Conservation (phyloP, 1,284 basidiomycete genomes). For the Pisolithus thermaeus region DNA sequence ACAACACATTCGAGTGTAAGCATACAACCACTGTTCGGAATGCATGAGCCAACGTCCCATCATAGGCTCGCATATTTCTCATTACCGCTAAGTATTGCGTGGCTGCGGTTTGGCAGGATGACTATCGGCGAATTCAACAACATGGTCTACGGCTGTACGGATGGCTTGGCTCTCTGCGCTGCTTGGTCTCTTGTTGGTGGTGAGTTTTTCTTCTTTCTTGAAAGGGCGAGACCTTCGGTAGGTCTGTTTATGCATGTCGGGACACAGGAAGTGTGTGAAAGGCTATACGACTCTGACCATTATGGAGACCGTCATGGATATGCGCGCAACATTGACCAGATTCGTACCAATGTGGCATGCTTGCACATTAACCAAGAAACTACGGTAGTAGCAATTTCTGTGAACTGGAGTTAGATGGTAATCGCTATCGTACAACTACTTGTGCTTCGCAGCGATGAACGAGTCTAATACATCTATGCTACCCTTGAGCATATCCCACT, state of each 20-base stretch:
- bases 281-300: conserved; percentile 46
- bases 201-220: conserved; percentile 26
- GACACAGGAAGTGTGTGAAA: conserved; percentile 52
- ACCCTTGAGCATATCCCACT: conserved; percentile 60
- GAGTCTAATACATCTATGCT: conserved; percentile 43
- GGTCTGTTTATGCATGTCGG: conserved; percentile 7
- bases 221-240: neutral
- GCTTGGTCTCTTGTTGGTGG: conserved; percentile 66
- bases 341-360: conserved; percentile 33
- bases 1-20: conserved; percentile 71
- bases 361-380: neutral
- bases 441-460: conserved; percentile 42
- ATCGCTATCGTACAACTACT: conserved; percentile 19
- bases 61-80: conserved; percentile 80
- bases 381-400: neutral
- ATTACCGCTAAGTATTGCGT: conserved; percentile 91
- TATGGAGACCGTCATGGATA: conserved; percentile 62
- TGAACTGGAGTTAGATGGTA: neutral
- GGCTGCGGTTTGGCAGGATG: conserved; percentile 79
- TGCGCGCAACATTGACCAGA: conserved; percentile 56
- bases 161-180: conserved; percentile 43
- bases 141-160: conserved; percentile 40
- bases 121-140: conserved; percentile 53
- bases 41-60: conserved; percentile 1
- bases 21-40: neutral